These are phyloP conservation scores for Guillardia theta DNA, from an alignment of 78 protist genomes.

Conservation along the genomic window DNA sequence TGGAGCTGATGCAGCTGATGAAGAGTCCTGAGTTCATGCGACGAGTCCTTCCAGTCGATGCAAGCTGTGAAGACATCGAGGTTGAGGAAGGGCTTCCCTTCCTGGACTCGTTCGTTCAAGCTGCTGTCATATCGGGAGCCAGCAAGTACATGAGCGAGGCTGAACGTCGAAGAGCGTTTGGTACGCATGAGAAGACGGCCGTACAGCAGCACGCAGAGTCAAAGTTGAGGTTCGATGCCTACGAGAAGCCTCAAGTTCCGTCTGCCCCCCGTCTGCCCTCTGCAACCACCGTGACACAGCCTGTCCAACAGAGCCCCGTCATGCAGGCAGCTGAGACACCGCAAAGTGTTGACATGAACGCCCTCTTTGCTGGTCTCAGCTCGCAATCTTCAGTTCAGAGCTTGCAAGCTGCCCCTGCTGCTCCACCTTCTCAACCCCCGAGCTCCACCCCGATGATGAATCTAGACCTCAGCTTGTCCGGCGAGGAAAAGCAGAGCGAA, in stretches of 20 bases:
- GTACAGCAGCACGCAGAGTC: not conserved
- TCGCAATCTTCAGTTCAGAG: not conserved
- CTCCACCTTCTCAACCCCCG: not conserved
- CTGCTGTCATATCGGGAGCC: conserved; percentile 48
- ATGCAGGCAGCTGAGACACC: not conserved
- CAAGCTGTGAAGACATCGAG: conserved; percentile 73
- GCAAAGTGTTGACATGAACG: not conserved
- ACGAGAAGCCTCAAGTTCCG: not conserved
- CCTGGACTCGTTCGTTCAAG: conserved; percentile 57
- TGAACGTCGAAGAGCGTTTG: not conserved
- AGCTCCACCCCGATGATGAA: too few species aligned
- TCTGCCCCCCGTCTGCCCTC: too few species aligned
- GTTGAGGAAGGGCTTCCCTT: conserved; percentile 58
- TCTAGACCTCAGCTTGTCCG: too few species aligned
- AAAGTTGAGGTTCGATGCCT: not conserved
- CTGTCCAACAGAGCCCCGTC: not conserved
- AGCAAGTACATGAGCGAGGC: not conserved
- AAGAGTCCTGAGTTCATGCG: not conserved
- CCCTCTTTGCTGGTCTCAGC: not conserved
- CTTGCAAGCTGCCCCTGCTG: not conserved
- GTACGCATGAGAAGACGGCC: not conserved
- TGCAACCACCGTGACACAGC: too few species aligned
- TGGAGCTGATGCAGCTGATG: not conserved
- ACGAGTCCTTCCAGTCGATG: conserved; percentile 68
- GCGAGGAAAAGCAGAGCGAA: too few species aligned